Evolutionary conservation across 179 eudicot genomes (phyloP).

Genomic region (Silene coronaria): DNA sequence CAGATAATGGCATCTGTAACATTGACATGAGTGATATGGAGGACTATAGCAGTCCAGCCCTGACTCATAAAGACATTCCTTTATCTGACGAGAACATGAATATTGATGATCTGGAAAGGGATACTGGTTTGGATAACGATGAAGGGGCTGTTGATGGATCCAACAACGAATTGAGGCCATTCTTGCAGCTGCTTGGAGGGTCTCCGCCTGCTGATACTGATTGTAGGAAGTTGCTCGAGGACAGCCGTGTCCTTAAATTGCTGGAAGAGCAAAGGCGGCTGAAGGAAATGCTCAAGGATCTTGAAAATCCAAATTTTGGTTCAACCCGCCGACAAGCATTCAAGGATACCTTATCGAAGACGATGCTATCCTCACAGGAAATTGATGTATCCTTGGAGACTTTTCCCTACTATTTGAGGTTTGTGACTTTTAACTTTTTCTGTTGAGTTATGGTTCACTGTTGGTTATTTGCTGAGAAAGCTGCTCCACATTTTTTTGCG

Average conservation of each 20-base stretch:
- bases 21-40: slow-evolving; percentile 54
- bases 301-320: slow-evolving; percentile 39
- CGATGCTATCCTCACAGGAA: slow-evolving; percentile 42
- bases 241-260: slow-evolving; percentile 30
- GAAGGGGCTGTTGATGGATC: slow-evolving; percentile 37
- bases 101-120: slow-evolving; percentile 37
- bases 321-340: slow-evolving; percentile 63
- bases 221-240: slow-evolving; percentile 22
- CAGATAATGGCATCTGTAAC: slow-evolving; percentile 48
- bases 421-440: slow-evolving; percentile 10
- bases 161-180: slow-evolving; percentile 45
- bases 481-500: neutral
- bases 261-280: slow-evolving; percentile 50
- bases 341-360: slow-evolving; percentile 54
- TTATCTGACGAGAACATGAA: slow-evolving; percentile 43
- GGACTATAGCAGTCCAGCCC: slow-evolving; percentile 38
- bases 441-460: neutral
- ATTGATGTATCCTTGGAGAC: slow-evolving; percentile 72
- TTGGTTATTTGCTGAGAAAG: slow-evolving; percentile 3
- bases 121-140: slow-evolving; percentile 41
- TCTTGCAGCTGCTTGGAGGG: slow-evolving; percentile 46
- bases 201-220: slow-evolving; percentile 44
- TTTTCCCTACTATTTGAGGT: slow-evolving; percentile 93
- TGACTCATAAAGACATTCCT: slow-evolving; percentile 41
- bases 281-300: slow-evolving; percentile 46